Evolutionary conservation across 495 filamentous ascomycete species (phyloP), one percentile per base, ranked within the genome.

Genomic region (Penicillium manginii): DNA sequence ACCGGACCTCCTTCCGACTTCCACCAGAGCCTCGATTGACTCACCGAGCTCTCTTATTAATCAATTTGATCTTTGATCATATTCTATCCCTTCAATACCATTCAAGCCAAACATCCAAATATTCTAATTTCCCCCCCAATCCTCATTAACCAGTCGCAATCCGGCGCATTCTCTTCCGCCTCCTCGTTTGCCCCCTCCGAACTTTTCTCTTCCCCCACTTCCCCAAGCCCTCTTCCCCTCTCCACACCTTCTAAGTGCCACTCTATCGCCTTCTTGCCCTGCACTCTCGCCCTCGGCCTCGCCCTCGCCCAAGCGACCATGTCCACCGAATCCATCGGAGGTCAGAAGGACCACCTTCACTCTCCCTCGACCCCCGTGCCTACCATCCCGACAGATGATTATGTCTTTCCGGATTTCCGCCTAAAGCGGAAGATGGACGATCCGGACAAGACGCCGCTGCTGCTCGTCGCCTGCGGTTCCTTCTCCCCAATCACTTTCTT

Each of bases 391-490:
- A 69, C 80, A 58, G 73, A 78, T 55, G 76, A 85, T 55, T 96
- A 96, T 75, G 77, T 67, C 52, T 96, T 96, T 65, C 92, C 92
- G 2, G 78, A 80, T 35, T 68, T 85, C 42, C 85, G 91, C 51
- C 75, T 97, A 29, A 84, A 84, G 74, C 83, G 78, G 50, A 82
- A 78, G n/a, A 87, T 93, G 74, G 78, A 74, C 22, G 81, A 91
- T 61, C 73, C 86, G 8, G 80, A 81, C 43, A 91, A 88, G 75
- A 93, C 82, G 1, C 92, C 91, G 1, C 75, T 96, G 6, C 84
- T 94, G 12, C 81, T 97, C 40, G 89, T 98, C 40, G 90, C 92
- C 35, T 97, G 93, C 72, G 93, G 93, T 39, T 93, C 90, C 47
- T 97, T 96, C 77, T 91, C 86, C 3, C 92, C 91, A 17, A 75